A percentile compares a stretch with the other conserved stretches of the same genome.
These are phyloP conservation scores for Phyllosticta citribraziliensis DNA, from an alignment of 2,329 filamentous ascomycete genomes.

Conservation along the genomic window DNA sequence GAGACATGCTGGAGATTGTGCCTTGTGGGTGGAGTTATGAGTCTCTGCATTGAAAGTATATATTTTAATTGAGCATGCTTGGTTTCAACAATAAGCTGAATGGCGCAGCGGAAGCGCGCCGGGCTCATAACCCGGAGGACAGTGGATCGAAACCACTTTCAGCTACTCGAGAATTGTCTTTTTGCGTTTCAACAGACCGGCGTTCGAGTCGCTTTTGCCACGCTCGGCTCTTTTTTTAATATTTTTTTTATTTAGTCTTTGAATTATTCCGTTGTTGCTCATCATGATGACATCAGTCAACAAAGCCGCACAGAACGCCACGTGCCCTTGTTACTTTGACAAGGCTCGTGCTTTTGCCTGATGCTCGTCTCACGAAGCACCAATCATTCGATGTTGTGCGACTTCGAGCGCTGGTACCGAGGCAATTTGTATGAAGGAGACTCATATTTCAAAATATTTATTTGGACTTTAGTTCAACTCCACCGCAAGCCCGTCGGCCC, in stretches of 20 bases:
- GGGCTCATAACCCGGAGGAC: slow-evolving; percentile 25
- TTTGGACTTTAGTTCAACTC: neutral
- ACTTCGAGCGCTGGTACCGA: neutral
- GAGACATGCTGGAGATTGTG: neutral
- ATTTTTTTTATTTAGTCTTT: neutral
- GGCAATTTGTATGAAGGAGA: neutral
- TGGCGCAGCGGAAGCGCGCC: slow-evolving; percentile 16
- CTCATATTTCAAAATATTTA: neutral
- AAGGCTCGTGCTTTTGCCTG: neutral
- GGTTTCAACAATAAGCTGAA: slow-evolving; percentile 10
- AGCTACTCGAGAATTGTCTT: too few species aligned
- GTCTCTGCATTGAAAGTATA: too few species aligned
- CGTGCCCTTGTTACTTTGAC: neutral
- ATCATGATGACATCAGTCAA: neutral
- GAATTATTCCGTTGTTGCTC: too few species aligned
- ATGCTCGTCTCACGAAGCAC: neutral
- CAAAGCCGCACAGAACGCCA: neutral
- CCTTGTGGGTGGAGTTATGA: neutral
- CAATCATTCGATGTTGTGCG: neutral
- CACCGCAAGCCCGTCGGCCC: neutral
- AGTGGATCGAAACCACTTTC: slow-evolving; percentile 21
- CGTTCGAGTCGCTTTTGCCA: slow-evolving; percentile 1
- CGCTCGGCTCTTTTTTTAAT: neutral
- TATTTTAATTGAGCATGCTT: too few species aligned
- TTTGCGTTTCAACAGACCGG: neutral